These are phyloP conservation scores for Staphylotrichum tortipilum DNA, from an alignment of 495 filamentous ascomycete species.

Conservation along the genomic window DNA sequence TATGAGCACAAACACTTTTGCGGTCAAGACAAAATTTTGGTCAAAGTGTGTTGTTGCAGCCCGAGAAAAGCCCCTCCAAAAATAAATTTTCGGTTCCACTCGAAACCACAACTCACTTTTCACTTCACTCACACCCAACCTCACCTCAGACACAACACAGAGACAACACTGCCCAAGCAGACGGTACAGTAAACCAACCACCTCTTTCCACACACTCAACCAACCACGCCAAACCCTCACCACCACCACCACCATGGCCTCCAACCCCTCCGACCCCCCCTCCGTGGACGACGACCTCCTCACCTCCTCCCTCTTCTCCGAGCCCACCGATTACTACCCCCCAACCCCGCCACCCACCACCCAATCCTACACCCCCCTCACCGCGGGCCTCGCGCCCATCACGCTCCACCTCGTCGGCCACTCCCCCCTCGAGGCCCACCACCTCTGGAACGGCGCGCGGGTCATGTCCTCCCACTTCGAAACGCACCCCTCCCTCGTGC, in stretches of 20 bases:
- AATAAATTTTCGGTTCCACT: slow-evolving; percentile 2
- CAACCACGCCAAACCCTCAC: background rate
- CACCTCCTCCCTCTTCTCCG: slow-evolving; percentile 54
- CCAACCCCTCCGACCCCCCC: background rate
- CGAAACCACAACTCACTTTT: background rate
- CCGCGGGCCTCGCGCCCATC: slow-evolving; percentile 53
- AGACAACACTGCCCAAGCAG: too few species aligned
- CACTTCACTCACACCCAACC: background rate
- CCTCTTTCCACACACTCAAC: too few species aligned
- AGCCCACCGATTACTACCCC: slow-evolving; percentile 69
- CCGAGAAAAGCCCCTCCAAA: background rate
- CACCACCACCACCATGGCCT: background rate
- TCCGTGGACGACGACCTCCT: background rate
- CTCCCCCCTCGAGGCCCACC: slow-evolving; percentile 84
- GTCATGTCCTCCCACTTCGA: slow-evolving; percentile 72
- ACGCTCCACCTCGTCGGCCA: slow-evolving; percentile 74
- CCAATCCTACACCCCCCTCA: slow-evolving; percentile 47
- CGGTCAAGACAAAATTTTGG: too few species aligned
- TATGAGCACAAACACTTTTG: too few species aligned
- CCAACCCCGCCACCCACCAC: slow-evolving; percentile 61
- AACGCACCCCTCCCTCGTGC: slow-evolving; percentile 48
- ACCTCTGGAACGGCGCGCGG: slow-evolving; percentile 82
- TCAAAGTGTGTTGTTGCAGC: background rate
- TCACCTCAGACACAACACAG: too few species aligned
- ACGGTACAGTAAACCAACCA: too few species aligned